These are phyloP conservation scores for Endocarpon pusillum DNA, from an alignment of 495 filamentous ascomycete genomes.

Conservation along the genomic window DNA sequence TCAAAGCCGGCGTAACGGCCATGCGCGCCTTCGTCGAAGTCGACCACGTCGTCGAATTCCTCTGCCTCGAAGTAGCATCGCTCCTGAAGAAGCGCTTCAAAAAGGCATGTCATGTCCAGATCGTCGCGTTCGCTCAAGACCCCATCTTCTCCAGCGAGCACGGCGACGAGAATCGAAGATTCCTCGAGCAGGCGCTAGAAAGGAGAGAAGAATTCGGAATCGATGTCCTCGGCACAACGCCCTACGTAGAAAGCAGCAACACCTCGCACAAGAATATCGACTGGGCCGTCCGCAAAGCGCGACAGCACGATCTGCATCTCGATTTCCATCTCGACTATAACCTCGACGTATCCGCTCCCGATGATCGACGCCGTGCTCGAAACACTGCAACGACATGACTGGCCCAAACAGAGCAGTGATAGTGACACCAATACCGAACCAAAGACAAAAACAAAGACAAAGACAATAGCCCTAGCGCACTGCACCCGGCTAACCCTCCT, in stretches of 20 bases:
- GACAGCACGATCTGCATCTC: slow-evolving; percentile 34
- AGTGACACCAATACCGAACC: slow-evolving; percentile 12
- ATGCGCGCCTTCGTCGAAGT: slow-evolving; percentile 64
- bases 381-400: slow-evolving; percentile 27
- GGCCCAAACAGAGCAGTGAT: slow-evolving; percentile 21
- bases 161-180: slow-evolving; percentile 24
- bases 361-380: slow-evolving; percentile 36
- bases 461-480: slow-evolving; percentile 47
- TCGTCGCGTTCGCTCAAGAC: slow-evolving; percentile 61
- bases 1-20: slow-evolving; percentile 46
- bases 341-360: slow-evolving; percentile 30
- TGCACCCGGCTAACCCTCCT: slow-evolving; percentile 52
- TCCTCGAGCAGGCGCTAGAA: slow-evolving; percentile 35
- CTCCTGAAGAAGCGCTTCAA: slow-evolving; percentile 38
- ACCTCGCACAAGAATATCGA: slow-evolving; percentile 39
- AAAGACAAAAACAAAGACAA: slow-evolving; percentile 7
- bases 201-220: slow-evolving; percentile 22
- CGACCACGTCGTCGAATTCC: slow-evolving; percentile 39
- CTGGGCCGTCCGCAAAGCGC: slow-evolving; percentile 38
- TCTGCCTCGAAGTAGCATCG: slow-evolving; percentile 41
- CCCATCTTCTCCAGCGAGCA: slow-evolving; percentile 41
- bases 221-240: slow-evolving; percentile 49
- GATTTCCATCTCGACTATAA: slow-evolving; percentile 67
- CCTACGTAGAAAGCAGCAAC: slow-evolving; percentile 45
- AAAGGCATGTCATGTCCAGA: slow-evolving; percentile 40